Evolutionary conservation across 495 filamentous ascomycete species (phyloP).

Genomic region (Penicillium longicatenatum): DNA sequence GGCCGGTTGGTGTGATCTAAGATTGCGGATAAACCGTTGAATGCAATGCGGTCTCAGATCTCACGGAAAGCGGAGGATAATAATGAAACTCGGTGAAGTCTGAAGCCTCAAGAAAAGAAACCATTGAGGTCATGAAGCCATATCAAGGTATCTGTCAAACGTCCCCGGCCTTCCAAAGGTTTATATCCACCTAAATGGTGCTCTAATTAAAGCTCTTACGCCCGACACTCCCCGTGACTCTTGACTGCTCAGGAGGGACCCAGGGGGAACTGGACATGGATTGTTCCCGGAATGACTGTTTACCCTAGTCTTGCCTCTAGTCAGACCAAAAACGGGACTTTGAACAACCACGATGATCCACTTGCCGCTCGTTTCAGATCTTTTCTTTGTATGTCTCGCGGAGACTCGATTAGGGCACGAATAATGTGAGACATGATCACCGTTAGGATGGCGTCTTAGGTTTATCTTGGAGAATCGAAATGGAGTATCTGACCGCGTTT

Average conservation of each 20-base stretch:
- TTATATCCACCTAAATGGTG: not conserved
- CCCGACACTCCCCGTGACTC: not conserved
- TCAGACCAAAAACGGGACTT: conserved; percentile 21
- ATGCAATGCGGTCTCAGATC: conserved; percentile 34
- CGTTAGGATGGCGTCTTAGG: conserved; percentile 1
- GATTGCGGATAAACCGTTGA: conserved; percentile 17
- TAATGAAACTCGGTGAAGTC: not conserved
- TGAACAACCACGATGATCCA: conserved; percentile 18
- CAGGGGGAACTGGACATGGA: conserved; percentile 9
- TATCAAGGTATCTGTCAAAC: too few relatives aligned
- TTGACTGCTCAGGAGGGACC: conserved; percentile 2
- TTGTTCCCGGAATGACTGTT: conserved; percentile 20
- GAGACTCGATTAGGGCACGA: conserved; percentile 15
- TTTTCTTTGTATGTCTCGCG: conserved; percentile 19
- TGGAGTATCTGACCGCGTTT: not conserved
- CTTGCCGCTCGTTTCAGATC: conserved; percentile 31
- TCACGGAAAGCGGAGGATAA: conserved; percentile 5
- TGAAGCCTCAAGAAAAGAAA: too few relatives aligned
- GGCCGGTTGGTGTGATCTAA: not conserved
- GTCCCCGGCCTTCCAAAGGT: too few relatives aligned
- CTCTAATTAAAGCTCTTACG: not conserved
- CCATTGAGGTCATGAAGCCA: too few relatives aligned
- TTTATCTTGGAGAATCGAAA: not conserved
- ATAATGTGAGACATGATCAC: conserved; percentile 13
- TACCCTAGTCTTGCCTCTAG: conserved; percentile 32